A percentile compares a stretch with the other conserved stretches of the same genome.
Conservation (phyloP, 1,284 basidiomycete species). For the Apiotrichum porosum region DNA sequence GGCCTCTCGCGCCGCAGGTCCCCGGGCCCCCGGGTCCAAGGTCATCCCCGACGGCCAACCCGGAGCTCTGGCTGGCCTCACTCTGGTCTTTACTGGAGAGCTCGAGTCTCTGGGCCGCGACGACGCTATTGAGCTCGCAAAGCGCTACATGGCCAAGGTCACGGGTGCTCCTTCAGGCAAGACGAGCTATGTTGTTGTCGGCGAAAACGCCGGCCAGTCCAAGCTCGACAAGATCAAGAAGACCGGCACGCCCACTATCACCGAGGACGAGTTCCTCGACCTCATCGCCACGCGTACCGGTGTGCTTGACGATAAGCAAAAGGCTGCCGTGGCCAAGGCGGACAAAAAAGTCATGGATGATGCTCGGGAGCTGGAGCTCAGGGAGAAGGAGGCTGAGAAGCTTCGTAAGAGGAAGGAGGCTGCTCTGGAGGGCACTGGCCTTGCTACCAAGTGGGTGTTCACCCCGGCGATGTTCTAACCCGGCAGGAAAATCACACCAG, state of each 20-base stretch:
- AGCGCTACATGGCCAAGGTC: conserved; percentile 86
- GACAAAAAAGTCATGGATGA: conserved; percentile 53
- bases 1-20: conserved; percentile 63
- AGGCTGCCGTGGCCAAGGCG: conserved; percentile 65
- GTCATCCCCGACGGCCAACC: conserved; percentile 69
- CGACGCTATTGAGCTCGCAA: conserved; percentile 80
- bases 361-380: conserved; percentile 69
- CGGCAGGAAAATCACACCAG: conserved; percentile 49
- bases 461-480: not conserved
- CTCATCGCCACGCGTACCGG: conserved; percentile 65
- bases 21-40: conserved; percentile 63
- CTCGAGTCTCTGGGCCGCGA: conserved; percentile 80
- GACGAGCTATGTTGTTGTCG: conserved; percentile 85
- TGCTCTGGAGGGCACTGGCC: conserved; percentile 36
- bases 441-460: conserved; percentile 41
- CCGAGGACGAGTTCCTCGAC: conserved; percentile 82
- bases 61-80: conserved; percentile 78
- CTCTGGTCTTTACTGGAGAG: conserved; percentile 95
- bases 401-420: conserved; percentile 61
- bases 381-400: conserved; percentile 58
- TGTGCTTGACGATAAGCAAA: conserved; percentile 63
- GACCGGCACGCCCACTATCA: conserved; percentile 61
- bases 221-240: conserved; percentile 84
- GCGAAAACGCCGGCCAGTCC: conserved; percentile 77
- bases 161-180: conserved; percentile 82